phyloP scores from a whole-genome alignment of 805 yeast species.

The Yamadazyma scolyti region DNA sequence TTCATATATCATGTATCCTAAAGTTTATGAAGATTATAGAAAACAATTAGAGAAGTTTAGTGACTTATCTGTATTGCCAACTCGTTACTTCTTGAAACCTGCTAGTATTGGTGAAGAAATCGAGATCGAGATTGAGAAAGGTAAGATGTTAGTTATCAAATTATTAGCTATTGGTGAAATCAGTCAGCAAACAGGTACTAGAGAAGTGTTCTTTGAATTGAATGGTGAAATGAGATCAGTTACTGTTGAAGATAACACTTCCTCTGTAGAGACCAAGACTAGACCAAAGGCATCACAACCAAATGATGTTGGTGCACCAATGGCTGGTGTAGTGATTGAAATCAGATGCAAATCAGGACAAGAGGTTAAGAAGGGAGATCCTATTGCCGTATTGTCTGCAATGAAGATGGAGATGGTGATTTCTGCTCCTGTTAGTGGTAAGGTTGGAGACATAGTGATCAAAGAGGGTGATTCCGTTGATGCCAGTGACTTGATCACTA shows the following conservation, averaged over 20 bases:
- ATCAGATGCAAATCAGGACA: slow-evolving; percentile 85
- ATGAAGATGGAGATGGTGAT: slow-evolving; percentile 99
- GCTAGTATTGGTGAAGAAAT: slow-evolving; percentile 87
- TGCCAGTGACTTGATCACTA: slow-evolving; percentile 77
- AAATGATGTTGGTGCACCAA: slow-evolving; percentile 95
- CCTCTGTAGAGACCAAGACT: slow-evolving; percentile 78
- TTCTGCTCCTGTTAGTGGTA: slow-evolving; percentile 86
- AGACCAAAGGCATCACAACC: slow-evolving; percentile 93
- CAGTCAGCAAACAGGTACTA: slow-evolving; percentile 76
- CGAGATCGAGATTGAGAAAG: slow-evolving; percentile 85
- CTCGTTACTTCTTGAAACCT: slow-evolving; percentile 84
- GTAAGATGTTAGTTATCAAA: slow-evolving; percentile 89
- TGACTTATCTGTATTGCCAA: slow-evolving; percentile 91
- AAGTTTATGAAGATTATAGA: slow-evolving; percentile 87
- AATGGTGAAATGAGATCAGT: slow-evolving; percentile 98
- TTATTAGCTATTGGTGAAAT: slow-evolving; percentile 91
- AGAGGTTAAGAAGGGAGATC: slow-evolving; percentile 94
- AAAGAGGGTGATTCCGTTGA: slow-evolving; percentile 95
- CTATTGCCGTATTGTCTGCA: slow-evolving; percentile 89
- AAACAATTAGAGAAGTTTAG: slow-evolving; percentile 75
- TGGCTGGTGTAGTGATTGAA: slow-evolving; percentile 98
- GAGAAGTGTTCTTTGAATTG: slow-evolving; percentile 96
- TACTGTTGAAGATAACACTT: slow-evolving; percentile 81
- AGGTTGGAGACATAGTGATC: slow-evolving; percentile 69
- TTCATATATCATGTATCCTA: slow-evolving; percentile 95